Conservation (phyloP, 768 basidiomycete species). For the Pseudohyphozyma bogoriensis region DNA sequence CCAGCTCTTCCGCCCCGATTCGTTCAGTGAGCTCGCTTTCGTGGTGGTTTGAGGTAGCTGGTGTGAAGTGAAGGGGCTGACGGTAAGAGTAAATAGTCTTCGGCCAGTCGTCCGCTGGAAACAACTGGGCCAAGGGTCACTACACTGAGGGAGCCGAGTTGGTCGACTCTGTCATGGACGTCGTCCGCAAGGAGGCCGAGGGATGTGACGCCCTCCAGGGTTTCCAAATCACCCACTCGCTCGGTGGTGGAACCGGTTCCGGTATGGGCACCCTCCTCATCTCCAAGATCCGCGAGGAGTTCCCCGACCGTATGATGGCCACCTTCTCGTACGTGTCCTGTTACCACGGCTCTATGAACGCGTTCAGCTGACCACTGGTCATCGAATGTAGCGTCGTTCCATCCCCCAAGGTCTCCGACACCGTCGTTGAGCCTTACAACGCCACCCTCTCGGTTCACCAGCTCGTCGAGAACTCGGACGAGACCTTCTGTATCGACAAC, state of each 20-base stretch:
- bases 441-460: conserved; percentile 97
- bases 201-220: conserved; percentile 95
- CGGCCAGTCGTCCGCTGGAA: conserved; percentile 86
- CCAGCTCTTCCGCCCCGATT: conserved; percentile 11
- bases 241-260: conserved; percentile 95
- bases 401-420: conserved; percentile 62
- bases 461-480: conserved; percentile 98
- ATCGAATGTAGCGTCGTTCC: conserved; percentile 50
- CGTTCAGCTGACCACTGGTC: no score
- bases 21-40: no score
- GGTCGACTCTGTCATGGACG: conserved; percentile 94
- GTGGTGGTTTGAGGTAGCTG: no score
- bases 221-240: conserved; percentile 81
- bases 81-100: no score
- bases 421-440: conserved; percentile 99
- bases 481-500: conserved; percentile 99
- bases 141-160: conserved; percentile 96
- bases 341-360: no score
- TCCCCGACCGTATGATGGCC: conserved; percentile 99
- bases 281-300: conserved; percentile 98
- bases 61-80: no score
- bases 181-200: conserved; percentile 98
- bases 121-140: conserved; percentile 95
- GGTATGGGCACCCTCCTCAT: conserved; percentile 99
- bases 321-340: conserved; percentile 74